Conservation (phyloP, 305 asterid species). For the Solanum hybrid region DNA sequence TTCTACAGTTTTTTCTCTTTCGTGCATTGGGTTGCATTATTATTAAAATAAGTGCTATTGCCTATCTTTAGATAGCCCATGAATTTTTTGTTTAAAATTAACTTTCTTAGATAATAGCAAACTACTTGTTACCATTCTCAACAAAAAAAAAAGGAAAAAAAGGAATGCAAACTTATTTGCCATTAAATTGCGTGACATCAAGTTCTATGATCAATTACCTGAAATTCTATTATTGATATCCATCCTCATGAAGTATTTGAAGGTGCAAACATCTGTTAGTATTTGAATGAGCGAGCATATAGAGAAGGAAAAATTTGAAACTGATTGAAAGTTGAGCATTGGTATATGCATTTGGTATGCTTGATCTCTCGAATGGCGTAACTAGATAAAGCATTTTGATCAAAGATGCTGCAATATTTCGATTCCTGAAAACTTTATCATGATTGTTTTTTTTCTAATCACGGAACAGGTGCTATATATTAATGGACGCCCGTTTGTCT, state of each 20-base stretch:
- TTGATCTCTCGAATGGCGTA: neutral
- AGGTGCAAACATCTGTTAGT: neutral
- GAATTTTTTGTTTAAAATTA: neutral
- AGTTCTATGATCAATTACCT: neutral
- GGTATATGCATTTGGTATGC: neutral
- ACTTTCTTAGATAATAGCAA: neutral
- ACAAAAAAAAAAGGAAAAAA: neutral
- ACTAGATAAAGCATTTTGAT: neutral
- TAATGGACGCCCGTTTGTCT: conserved; percentile 94
- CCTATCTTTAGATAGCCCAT: neutral
- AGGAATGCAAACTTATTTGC: neutral
- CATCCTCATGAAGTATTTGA: neutral
- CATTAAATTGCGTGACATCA: neutral
- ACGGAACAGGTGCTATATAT: conserved; percentile 80
- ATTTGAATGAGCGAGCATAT: neutral
- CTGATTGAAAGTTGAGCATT: neutral
- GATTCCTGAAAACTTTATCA: neutral
- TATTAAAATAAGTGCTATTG: neutral
- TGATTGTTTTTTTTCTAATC: conserved; percentile 11
- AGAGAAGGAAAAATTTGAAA: neutral
- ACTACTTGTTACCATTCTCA: neutral
- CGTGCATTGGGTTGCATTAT: neutral
- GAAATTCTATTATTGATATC: neutral
- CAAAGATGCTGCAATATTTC: neutral
- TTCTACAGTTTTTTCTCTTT: neutral